Conservation (phyloP, 2,329 filamentous ascomycete species). For the Fonsecaea monophora region DNA sequence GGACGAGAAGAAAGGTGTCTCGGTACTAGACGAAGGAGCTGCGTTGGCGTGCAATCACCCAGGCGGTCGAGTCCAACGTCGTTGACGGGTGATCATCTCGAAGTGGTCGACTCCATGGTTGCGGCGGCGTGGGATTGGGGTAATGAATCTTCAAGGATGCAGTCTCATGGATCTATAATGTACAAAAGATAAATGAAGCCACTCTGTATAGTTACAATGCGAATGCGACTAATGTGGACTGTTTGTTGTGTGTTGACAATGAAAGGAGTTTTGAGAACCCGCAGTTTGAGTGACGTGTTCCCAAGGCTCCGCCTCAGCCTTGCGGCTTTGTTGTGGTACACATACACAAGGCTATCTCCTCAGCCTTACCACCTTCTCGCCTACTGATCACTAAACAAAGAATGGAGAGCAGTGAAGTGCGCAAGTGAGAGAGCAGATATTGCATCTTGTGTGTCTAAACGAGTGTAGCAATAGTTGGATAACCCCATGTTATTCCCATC, state of each 20-base stretch:
- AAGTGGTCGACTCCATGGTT: slow-evolving; percentile 20
- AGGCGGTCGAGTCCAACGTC: slow-evolving; percentile 26
- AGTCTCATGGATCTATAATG: neutral
- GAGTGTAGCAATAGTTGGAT: neutral
- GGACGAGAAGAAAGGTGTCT: slow-evolving; percentile 1
- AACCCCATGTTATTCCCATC: neutral
- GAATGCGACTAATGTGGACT: neutral
- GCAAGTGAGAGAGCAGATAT: neutral
- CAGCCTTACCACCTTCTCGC: neutral
- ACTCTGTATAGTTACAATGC: neutral
- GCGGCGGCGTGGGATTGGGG: neutral
- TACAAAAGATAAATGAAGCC: neutral
- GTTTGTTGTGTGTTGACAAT: neutral
- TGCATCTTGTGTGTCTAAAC: slow-evolving; percentile 2
- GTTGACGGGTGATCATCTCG: slow-evolving; percentile 28
- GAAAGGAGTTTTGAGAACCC: neutral
- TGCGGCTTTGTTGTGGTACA: neutral
- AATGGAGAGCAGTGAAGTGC: neutral
- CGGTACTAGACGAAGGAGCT: neutral
- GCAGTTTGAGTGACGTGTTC: neutral
- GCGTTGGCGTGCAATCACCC: slow-evolving; percentile 15
- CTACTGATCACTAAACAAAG: neutral
- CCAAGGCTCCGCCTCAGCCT: neutral
- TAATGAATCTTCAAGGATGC: neutral
- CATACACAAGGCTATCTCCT: neutral